phyloP scores from a whole-genome alignment of 257 asterid species.

The Solanum neorickii region DNA sequence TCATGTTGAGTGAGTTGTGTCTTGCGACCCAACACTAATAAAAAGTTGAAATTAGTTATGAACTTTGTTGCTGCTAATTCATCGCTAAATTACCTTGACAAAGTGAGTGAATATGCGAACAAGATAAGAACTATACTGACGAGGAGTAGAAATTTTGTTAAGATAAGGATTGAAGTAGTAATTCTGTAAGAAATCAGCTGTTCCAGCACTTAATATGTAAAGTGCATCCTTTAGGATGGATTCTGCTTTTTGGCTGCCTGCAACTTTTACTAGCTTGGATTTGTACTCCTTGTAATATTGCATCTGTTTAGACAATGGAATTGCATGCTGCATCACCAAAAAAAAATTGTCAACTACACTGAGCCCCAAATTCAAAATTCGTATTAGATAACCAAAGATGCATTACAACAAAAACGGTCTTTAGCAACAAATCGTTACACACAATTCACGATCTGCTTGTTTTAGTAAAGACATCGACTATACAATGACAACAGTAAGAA shows the following conservation, averaged over 20 bases:
- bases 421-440: not conserved
- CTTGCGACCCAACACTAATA: too few relatives aligned
- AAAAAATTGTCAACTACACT: not conserved
- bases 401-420: not conserved
- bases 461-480: not conserved
- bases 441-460: not conserved
- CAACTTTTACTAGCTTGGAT: constrained; percentile 50
- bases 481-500: not conserved
- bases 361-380: not conserved
- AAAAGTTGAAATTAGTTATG: not conserved
- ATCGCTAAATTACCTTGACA: constrained; percentile 24
- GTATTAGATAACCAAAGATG: not conserved
- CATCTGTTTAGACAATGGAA: constrained; percentile 57
- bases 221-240: constrained; percentile 45
- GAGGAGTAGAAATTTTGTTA: constrained; percentile 55
- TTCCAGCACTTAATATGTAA: constrained; percentile 57
- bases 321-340: constrained; percentile 52
- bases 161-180: constrained; percentile 71
- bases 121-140: constrained; percentile 59
- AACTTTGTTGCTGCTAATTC: not conserved
- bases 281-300: constrained; percentile 66
- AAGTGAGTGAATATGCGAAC: constrained; percentile 38
- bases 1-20: too few relatives aligned
- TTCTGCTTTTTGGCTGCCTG: constrained; percentile 45
- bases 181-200: constrained; percentile 79